Conservation (phyloP, 225 moss, liverwort and hornwort species). For the Pleurozium schreberi region DNA sequence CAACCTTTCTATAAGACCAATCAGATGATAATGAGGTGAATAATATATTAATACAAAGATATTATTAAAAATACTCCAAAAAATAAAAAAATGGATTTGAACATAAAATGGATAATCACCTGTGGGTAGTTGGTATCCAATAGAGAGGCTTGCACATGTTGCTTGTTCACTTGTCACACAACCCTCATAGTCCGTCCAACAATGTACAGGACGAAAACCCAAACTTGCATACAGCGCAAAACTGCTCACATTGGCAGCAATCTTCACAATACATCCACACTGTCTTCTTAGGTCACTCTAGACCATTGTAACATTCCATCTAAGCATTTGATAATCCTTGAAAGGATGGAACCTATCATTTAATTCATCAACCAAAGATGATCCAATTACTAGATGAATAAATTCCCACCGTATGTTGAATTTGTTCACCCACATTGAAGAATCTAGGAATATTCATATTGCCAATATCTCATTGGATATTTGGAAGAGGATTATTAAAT, state of each 20-base stretch:
- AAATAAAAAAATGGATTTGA: neutral
- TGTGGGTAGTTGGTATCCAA: neutral
- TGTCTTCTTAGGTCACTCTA: neutral
- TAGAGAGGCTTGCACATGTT: neutral
- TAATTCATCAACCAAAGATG: neutral
- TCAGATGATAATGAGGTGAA: neutral
- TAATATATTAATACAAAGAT: neutral
- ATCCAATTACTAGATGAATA: neutral
- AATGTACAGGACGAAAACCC: conserved; percentile 15
- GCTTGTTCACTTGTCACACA: conserved; percentile 17
- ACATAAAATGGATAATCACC: neutral
- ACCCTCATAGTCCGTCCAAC: conserved; percentile 11
- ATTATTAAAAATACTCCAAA: neutral
- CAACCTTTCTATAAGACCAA: neutral
- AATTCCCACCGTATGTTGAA: neutral
- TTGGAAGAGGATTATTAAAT: neutral
- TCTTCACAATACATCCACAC: conserved; percentile 4
- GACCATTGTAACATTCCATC: neutral
- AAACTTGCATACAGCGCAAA: conserved; percentile 25
- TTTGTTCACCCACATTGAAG: neutral
- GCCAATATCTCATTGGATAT: neutral
- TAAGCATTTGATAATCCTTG: neutral
- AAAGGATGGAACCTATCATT: neutral
- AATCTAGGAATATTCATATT: neutral
- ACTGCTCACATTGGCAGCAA: conserved; percentile 5